A percentile compares a stretch with the other conserved stretches of the same genome.
Conservation (phyloP, 2,329 filamentous ascomycete genomes). For the Nakataea oryzae region DNA sequence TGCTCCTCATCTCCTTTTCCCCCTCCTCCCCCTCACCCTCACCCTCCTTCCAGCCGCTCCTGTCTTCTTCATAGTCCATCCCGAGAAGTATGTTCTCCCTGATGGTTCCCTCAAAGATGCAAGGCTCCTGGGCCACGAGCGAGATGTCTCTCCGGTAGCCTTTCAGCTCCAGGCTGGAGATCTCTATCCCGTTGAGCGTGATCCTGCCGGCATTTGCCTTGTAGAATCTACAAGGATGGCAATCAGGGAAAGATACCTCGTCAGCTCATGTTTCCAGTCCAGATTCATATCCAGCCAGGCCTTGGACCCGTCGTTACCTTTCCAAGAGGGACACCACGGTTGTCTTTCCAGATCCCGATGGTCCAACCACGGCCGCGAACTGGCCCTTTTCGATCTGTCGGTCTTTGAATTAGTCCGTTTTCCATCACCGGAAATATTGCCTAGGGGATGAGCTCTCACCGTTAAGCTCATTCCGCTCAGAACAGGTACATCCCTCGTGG, state of each 20-base stretch:
- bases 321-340: slow-evolving; percentile 39
- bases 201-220: slow-evolving; percentile 37
- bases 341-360: slow-evolving; percentile 20
- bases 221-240: slow-evolving; percentile 13
- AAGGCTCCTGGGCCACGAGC: slow-evolving; percentile 49
- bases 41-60: slow-evolving; percentile 8
- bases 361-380: slow-evolving; percentile 21
- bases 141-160: slow-evolving; percentile 42
- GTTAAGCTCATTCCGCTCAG: slow-evolving; percentile 50
- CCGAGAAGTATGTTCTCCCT: slow-evolving; percentile 20
- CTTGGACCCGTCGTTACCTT: too few relatives aligned
- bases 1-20: neutral
- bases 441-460: slow-evolving; percentile 26
- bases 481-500: slow-evolving; percentile 58
- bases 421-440: neutral
- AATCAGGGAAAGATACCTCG: neutral
- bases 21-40: slow-evolving; percentile 3
- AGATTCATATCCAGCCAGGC: too few relatives aligned
- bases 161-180: slow-evolving; percentile 37
- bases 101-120: slow-evolving; percentile 41
- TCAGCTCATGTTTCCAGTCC: neutral
- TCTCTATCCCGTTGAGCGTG: slow-evolving; percentile 44
- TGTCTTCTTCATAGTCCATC: slow-evolving; percentile 10
- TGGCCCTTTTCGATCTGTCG: slow-evolving; percentile 17
- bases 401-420: neutral